Evolutionary conservation across 208 protist genomes (phyloP).

Genomic region (Kentomonas sorsogonicus): DNA sequence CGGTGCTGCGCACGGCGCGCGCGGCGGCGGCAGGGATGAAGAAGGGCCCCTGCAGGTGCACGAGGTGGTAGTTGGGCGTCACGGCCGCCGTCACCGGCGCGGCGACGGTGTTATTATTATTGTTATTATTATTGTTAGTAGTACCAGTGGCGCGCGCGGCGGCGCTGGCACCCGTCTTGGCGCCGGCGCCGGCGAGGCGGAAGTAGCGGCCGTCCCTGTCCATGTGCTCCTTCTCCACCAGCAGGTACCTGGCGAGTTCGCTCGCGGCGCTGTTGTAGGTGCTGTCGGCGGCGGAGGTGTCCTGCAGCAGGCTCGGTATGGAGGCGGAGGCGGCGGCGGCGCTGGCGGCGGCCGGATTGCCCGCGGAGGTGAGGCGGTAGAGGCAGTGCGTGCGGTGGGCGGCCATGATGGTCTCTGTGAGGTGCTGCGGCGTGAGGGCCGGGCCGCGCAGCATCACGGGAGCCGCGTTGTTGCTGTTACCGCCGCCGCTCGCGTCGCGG

Average conservation of each 20-base stretch:
- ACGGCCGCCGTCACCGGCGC: not conserved
- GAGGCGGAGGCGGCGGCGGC: not conserved
- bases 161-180: no score
- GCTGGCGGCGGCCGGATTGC: no score
- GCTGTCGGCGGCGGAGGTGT: not conserved
- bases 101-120: not conserved
- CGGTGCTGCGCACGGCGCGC: not conserved
- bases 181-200: no score
- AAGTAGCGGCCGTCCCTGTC: not conserved
- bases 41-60: not conserved
- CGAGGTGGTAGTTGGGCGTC: not conserved
- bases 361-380: no score
- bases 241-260: not conserved
- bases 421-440: no score
- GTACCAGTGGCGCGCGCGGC: not conserved
- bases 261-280: not conserved
- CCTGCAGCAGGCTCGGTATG: not conserved
- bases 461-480: no score
- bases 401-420: no score
- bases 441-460: no score
- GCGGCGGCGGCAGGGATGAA: no score
- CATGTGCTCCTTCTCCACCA: not conserved
- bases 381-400: no score
- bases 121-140: not conserved
- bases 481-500: no score